Percentiles rank a stretch among this genome's conserved stretches.
These are phyloP conservation scores for Simmondsia chinensis DNA, from an alignment of 148 eudicot species.

Conservation along the genomic window DNA sequence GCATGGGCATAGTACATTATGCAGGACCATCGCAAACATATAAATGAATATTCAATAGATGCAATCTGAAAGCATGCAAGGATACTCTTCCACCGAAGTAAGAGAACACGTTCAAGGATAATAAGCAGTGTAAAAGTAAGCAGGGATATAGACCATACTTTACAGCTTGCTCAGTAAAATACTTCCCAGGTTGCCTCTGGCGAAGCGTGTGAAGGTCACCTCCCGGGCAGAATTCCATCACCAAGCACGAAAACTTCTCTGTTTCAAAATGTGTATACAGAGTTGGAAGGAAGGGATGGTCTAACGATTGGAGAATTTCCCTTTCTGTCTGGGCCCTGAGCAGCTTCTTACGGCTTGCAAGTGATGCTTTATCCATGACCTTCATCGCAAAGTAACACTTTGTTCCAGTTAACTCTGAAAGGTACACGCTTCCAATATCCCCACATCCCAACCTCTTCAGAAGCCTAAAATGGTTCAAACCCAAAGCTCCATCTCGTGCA, in stretches of 20 bases:
- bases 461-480: slow-evolving; percentile 72
- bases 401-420: slow-evolving; percentile 80
- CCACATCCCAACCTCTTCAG: slow-evolving; percentile 91
- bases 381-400: slow-evolving; percentile 92
- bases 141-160: slow-evolving; percentile 45
- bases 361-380: slow-evolving; percentile 81
- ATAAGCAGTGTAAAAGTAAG: background rate
- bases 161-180: slow-evolving; percentile 82
- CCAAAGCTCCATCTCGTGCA: slow-evolving; percentile 61
- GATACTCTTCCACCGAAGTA: too few species aligned
- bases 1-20: too few species aligned
- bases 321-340: slow-evolving; percentile 85
- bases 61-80: too few species aligned
- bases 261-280: slow-evolving; percentile 82
- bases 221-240: slow-evolving; percentile 96
- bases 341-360: slow-evolving; percentile 83
- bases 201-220: slow-evolving; percentile 87
- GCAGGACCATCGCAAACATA: too few species aligned
- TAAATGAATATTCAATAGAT: too few species aligned
- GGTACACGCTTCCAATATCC: slow-evolving; percentile 91
- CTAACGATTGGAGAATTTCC: slow-evolving; percentile 79
- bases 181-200: slow-evolving; percentile 86
- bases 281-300: slow-evolving; percentile 89
- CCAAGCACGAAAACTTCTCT: slow-evolving; percentile 82
- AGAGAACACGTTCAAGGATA: background rate